Evolutionary conservation across 169 alveolate genomes (phyloP).

Genomic region (Plasmodium gaboni): DNA sequence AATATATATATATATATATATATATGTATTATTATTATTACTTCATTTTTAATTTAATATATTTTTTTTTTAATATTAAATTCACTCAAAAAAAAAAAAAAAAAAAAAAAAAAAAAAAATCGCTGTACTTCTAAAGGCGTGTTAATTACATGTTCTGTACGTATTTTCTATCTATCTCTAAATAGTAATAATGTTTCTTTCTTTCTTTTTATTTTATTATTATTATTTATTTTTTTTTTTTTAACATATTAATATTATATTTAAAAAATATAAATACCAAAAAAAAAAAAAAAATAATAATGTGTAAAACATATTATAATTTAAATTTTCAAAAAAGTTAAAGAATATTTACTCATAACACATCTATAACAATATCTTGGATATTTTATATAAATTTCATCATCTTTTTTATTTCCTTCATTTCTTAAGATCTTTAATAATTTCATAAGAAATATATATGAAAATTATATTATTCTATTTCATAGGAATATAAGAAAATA

Average conservation of each 20-base stretch:
- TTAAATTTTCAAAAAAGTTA: not conserved
- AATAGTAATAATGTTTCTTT: not conserved
- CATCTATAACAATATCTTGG: too few relatives aligned
- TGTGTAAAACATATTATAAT: not conserved
- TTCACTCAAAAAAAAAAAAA: too few relatives aligned
- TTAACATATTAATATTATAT: not conserved
- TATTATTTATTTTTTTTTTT: not conserved
- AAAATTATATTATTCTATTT: too few relatives aligned
- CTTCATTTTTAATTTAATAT: not conserved
- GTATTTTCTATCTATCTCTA: not conserved
- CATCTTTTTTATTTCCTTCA: too few relatives aligned
- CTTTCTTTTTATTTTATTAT: conserved; percentile 3
- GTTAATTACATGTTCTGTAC: conserved; percentile 5
- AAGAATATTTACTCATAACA: not conserved
- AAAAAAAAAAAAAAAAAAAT: too few relatives aligned
- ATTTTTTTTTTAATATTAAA: not conserved
- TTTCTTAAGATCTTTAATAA: too few relatives aligned
- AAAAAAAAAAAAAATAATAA: not conserved
- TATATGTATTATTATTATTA: not conserved
- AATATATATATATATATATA: not conserved
- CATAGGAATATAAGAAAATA: too few relatives aligned
- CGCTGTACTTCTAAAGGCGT: conserved; percentile 4
- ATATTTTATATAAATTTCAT: too few relatives aligned
- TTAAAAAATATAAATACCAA: not conserved
- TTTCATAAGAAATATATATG: too few relatives aligned